Evolutionary conservation across 2,329 filamentous ascomycete genomes (phyloP).

Genomic region (Pestalotiopsis sp.): DNA sequence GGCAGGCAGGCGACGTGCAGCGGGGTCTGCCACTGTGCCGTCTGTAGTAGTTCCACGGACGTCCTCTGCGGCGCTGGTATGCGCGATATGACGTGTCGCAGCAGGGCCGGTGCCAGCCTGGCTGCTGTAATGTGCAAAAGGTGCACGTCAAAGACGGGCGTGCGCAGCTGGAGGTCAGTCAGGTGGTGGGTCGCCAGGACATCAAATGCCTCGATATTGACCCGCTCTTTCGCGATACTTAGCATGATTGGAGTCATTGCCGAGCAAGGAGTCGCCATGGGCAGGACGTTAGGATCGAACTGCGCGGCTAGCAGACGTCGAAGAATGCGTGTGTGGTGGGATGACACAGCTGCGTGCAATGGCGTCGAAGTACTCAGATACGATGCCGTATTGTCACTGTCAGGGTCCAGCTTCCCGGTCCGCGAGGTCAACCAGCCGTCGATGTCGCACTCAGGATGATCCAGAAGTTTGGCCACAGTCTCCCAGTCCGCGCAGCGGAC

Average conservation of each 20-base stretch:
- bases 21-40: background rate
- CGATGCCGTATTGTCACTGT: background rate
- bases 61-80: background rate
- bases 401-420: background rate
- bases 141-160: background rate
- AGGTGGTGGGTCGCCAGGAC: background rate
- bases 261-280: background rate
- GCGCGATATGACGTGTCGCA: background rate
- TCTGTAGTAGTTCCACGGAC: background rate
- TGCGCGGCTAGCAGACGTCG: background rate
- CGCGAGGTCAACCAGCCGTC: background rate
- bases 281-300: background rate
- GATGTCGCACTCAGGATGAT: background rate
- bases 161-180: background rate
- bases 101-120: background rate
- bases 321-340: background rate
- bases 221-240: background rate
- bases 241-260: background rate
- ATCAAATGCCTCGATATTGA: background rate
- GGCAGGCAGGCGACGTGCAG: background rate
- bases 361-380: background rate
- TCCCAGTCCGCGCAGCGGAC: background rate
- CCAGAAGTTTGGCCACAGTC: background rate
- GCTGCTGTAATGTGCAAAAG: background rate
- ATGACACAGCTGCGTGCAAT: background rate